phyloP scores from a whole-genome alignment of 2,329 filamentous ascomycete genomes.

The Colletotrichum cereale region DNA sequence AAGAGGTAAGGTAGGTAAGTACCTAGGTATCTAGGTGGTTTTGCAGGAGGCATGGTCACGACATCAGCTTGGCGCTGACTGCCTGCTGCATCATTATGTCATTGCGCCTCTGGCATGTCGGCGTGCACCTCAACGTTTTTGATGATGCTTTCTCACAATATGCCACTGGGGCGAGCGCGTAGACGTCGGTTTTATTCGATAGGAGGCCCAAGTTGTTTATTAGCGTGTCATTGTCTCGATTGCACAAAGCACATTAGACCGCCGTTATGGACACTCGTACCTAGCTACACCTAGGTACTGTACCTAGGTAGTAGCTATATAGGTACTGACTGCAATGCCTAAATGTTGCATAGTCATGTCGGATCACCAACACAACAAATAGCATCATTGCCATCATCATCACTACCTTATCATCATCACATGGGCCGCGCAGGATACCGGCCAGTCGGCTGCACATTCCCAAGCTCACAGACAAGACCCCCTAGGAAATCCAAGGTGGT shows the following conservation, averaged over 20 bases:
- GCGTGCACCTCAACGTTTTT: neutral
- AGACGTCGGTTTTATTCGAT: neutral
- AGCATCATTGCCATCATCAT: neutral
- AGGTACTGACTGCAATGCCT: neutral
- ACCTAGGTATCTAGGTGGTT: neutral
- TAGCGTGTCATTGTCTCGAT: neutral
- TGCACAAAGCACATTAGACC: neutral
- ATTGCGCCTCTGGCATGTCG: slow-evolving; percentile 1
- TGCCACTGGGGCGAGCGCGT: neutral
- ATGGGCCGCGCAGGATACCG: slow-evolving; percentile 11
- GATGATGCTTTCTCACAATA: neutral
- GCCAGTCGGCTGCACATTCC: slow-evolving; percentile 6
- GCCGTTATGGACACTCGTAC: too few species aligned
- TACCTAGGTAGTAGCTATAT: neutral
- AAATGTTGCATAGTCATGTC: neutral
- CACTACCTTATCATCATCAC: slow-evolving; percentile 20
- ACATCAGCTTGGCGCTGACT: neutral
- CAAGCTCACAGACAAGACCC: neutral
- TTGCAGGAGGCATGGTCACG: neutral
- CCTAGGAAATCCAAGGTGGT: neutral
- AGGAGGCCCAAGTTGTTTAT: neutral
- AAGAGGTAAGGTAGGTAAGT: too few species aligned
- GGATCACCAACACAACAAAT: neutral
- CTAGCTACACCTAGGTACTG: neutral
- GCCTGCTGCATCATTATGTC: slow-evolving; percentile 19